Evolutionary conservation across 371 early-diverging fungal genomes (phyloP).

Genomic region (Apophysomyces sp.): DNA sequence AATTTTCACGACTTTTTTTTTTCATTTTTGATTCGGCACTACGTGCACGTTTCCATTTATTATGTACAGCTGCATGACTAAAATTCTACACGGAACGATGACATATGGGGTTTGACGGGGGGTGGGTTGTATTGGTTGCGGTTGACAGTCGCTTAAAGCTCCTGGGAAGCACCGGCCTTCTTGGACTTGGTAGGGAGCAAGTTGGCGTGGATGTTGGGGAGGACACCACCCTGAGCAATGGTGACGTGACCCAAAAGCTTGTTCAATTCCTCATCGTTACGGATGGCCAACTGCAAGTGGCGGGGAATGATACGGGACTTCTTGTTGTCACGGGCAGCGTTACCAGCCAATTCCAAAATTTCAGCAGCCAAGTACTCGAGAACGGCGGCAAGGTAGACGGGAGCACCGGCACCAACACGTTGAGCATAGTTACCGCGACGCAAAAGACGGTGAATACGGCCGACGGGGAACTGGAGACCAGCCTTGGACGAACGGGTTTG

Average conservation of each 20-base stretch:
- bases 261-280: constrained; percentile 96
- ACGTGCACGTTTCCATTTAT: background rate
- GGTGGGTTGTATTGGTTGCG: background rate
- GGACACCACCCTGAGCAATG: constrained; percentile 87
- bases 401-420: constrained; percentile 93
- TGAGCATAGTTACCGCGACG: constrained; percentile 96
- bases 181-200: constrained; percentile 74
- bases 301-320: constrained; percentile 93
- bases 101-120: constrained; percentile 1
- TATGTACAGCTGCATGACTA: constrained; percentile 1
- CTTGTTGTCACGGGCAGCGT: constrained; percentile 96
- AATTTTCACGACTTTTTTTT: too few species aligned
- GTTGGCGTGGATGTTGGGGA: constrained; percentile 83
- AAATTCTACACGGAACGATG: constrained; percentile 2
- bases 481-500: constrained; percentile 79
- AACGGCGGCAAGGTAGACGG: constrained; percentile 94
- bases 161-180: constrained; percentile 64
- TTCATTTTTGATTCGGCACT: background rate
- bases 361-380: constrained; percentile 97
- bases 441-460: constrained; percentile 95
- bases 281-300: constrained; percentile 90
- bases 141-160: constrained; percentile 22
- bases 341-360: constrained; percentile 96
- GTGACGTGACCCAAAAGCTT: constrained; percentile 90
- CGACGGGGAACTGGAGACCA: constrained; percentile 94